phyloP scores from a whole-genome alignment of 192 early-diverging fungal genomes.

The Podochytrium sp. region DNA sequence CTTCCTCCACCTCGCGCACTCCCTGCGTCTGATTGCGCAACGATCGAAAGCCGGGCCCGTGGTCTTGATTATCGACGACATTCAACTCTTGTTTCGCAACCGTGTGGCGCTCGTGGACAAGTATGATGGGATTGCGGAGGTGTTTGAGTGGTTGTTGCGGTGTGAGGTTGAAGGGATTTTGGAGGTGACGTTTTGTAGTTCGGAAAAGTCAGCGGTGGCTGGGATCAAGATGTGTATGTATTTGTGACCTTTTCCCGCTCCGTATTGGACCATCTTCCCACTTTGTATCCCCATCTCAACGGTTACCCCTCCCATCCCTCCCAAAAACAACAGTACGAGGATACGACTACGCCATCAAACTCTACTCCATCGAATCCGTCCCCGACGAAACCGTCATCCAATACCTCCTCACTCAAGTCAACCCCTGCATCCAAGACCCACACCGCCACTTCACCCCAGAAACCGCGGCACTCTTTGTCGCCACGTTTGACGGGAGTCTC shows the following conservation, averaged over 20 bases:
- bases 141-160: slow-evolving; percentile 42
- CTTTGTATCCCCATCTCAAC: no score
- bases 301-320: no score
- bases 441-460: slow-evolving; percentile 34
- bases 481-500: slow-evolving; percentile 40
- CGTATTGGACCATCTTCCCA: no score
- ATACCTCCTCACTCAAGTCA: slow-evolving; percentile 41
- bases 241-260: no score
- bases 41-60: slow-evolving; percentile 18
- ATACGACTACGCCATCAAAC: slow-evolving; percentile 37
- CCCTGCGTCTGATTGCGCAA: slow-evolving; percentile 35
- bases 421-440: slow-evolving; percentile 34
- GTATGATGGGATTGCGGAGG: slow-evolving; percentile 37
- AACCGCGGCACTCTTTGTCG: slow-evolving; percentile 40
- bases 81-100: slow-evolving; percentile 42
- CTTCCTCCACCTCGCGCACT: slow-evolving; percentile 33
- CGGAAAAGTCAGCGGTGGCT: slow-evolving; percentile 35
- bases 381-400: slow-evolving; percentile 37
- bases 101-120: slow-evolving; percentile 28
- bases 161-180: slow-evolving; percentile 40
- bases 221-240: slow-evolving; percentile 29
- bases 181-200: slow-evolving; percentile 42
- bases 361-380: slow-evolving; percentile 38
- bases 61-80: slow-evolving; percentile 43
- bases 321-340: slow-evolving; percentile 29